Evolutionary conservation across 1,284 basidiomycete species (phyloP).

Genomic region (Inonotus obliquus): DNA sequence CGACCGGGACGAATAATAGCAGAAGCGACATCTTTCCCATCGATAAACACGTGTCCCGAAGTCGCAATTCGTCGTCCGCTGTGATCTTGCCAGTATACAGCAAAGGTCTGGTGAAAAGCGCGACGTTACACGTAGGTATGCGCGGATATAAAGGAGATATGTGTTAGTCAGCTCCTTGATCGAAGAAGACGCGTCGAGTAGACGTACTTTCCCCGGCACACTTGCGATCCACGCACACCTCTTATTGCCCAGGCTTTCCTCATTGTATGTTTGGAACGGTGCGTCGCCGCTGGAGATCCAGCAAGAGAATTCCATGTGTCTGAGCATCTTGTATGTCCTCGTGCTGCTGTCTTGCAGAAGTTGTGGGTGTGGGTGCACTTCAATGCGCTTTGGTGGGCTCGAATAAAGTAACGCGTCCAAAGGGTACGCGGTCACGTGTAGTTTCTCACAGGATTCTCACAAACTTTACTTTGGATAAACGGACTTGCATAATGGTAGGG

Average conservation of each 20-base stretch:
- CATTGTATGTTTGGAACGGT: neutral
- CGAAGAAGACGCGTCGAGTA: neutral
- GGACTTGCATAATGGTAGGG: constrained; percentile 20
- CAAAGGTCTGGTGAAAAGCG: constrained; percentile 13
- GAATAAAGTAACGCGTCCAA: neutral
- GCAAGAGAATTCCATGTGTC: constrained; percentile 6
- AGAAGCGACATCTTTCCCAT: constrained; percentile 22
- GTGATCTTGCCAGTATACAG: constrained; percentile 20
- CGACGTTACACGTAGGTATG: neutral
- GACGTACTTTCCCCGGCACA: constrained; percentile 9
- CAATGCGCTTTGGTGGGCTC: too few relatives aligned
- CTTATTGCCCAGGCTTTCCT: constrained; percentile 2
- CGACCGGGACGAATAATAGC: constrained; percentile 21
- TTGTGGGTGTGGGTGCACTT: too few relatives aligned
- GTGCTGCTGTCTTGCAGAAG: neutral
- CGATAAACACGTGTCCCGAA: constrained; percentile 21
- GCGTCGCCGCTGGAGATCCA: constrained; percentile 1
- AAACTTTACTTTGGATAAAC: constrained; percentile 21
- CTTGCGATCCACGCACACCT: constrained; percentile 19
- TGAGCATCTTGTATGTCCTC: neutral
- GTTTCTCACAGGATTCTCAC: neutral
- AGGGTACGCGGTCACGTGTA: neutral
- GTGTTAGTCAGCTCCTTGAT: neutral
- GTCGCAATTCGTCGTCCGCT: constrained; percentile 20
- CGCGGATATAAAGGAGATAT: neutral